Percentiles rank a stretch among this genome's conserved stretches.
phyloP scores from a whole-genome alignment of 2,329 filamentous ascomycete species.

The Elsinoe fawcettii region DNA sequence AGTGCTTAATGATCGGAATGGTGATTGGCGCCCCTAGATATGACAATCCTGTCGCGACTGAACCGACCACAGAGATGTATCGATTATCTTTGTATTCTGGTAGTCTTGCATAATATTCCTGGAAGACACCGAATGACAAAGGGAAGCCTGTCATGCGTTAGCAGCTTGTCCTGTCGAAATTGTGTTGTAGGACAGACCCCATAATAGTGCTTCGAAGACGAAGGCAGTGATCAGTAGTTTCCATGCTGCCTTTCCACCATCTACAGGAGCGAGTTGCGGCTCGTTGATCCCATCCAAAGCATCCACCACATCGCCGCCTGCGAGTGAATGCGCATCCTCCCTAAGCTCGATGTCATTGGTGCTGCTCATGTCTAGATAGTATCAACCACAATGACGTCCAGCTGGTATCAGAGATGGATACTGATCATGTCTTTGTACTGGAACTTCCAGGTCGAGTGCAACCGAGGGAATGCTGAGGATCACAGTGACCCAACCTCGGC shows the following conservation, averaged over 20 bases:
- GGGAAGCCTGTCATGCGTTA: constrained; percentile 50
- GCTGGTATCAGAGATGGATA: too few relatives aligned
- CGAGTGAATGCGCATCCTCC: not conserved
- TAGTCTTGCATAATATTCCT: constrained; percentile 58
- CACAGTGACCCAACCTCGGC: not conserved
- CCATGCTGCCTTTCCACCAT: constrained; percentile 23
- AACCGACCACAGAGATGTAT: constrained; percentile 56
- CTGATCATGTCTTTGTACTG: too few relatives aligned
- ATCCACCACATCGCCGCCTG: not conserved
- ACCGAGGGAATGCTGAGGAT: not conserved
- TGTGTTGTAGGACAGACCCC: constrained; percentile 33
- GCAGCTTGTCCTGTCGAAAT: constrained; percentile 20
- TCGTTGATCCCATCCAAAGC: not conserved
- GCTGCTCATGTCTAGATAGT: not conserved
- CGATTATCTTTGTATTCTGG: constrained; percentile 48
- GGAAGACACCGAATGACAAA: constrained; percentile 62
- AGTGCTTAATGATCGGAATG: constrained; percentile 37
- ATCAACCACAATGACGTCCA: too few relatives aligned
- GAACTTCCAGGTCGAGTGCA: too few relatives aligned
- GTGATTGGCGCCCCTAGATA: constrained; percentile 48
- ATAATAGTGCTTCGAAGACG: constrained; percentile 47
- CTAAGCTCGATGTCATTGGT: not conserved
- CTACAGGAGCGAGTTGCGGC: constrained; percentile 20
- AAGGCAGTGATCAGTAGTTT: constrained; percentile 30
- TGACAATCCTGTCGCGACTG: constrained; percentile 50